Base-by-base conservation (phyloP, 805 yeast species). In the Candida arabinofermentans region DNA sequence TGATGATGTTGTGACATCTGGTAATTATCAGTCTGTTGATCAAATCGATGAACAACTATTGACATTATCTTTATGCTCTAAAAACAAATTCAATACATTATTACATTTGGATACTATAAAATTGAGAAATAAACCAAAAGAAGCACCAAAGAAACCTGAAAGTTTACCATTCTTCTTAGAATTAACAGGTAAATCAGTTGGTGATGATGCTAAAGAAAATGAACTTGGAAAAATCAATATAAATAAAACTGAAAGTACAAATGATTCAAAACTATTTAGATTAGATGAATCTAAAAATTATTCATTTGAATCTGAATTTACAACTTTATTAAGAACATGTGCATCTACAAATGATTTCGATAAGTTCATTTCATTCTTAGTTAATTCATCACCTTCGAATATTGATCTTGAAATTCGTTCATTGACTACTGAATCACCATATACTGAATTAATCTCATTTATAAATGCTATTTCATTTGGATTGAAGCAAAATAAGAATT, bases 361-460 rank as follows among this genome's bases (percentile, higher is more conserved):
- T 1, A 65, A 55, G 13, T 83, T 91, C 56, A 68, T 88, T 44
- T 55, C 59, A 1, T 75, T 69, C 53, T 59, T 93, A 24, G 67
- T 79, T 8, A 56, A 59, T 2, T 72, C 86, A 27, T 72, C 96
- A 0, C 96, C 97, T 4, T 72, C 96, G 2, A 64, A 75, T 2
- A 72, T 88, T 21, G 98, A 93, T 59, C 62, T 93, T 43, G 99
- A 93, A 62, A 79, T 93, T 43, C 79, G 95, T 54, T 83, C 96
- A 2, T 62, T 93, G 48, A 75, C 79, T 50, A 60, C 83, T 2
- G 66, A 72, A 37, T 79, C 82, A 17, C 95, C 95, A 13, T 75
- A 77, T 53, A 51, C 55, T 9, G 97, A 91, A 65, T 60, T 89
- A 51, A 58, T 73, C 0, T 61, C 68, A 47, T 88, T 91, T 50